phyloP scores from a whole-genome alignment of 768 basidiomycete species.

The Strobilomyces echinocephalus region DNA sequence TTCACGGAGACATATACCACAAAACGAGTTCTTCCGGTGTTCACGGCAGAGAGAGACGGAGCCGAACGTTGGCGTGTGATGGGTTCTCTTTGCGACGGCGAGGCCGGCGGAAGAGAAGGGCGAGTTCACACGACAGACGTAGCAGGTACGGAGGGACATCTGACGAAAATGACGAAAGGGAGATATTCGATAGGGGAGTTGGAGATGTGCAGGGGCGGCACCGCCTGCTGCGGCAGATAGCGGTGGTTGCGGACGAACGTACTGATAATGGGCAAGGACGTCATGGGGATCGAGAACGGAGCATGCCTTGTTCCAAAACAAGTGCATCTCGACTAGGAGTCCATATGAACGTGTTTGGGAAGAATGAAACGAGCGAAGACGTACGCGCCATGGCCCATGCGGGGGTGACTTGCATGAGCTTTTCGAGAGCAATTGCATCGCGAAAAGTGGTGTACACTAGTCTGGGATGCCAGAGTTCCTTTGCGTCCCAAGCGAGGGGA shows the following conservation, averaged over 20 bases:
- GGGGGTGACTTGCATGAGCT: constrained; percentile 58
- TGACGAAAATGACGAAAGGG: constrained; percentile 61
- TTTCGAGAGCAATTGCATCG: constrained; percentile 57
- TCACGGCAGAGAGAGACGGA: constrained; percentile 54
- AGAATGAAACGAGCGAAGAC: constrained; percentile 23
- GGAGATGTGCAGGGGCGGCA: constrained; percentile 33
- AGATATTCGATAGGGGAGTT: constrained; percentile 36
- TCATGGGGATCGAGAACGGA: constrained; percentile 60
- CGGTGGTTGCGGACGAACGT: constrained; percentile 38
- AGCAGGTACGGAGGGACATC: constrained; percentile 51
- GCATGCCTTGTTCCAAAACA: constrained; percentile 67
- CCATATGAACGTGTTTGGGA: constrained; percentile 8
- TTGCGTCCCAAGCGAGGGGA: constrained; percentile 46
- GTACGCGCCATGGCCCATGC: constrained; percentile 57
- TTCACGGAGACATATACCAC: constrained; percentile 67
- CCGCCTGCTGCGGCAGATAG: constrained; percentile 23
- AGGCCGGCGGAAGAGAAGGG: constrained; percentile 51
- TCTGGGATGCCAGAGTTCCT: constrained; percentile 55
- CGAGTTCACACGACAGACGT: constrained; percentile 65
- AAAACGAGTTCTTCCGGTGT: constrained; percentile 59
- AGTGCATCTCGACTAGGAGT: constrained; percentile 58
- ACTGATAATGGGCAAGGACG: constrained; percentile 43
- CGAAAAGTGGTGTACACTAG: constrained; percentile 61
- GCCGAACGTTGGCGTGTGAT: constrained; percentile 41
- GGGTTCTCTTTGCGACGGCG: constrained; percentile 42